Percentiles rank a stretch among this genome's conserved stretches.
These are phyloP conservation scores for Malbranchea zuffiana DNA, from an alignment of 2,329 filamentous ascomycete species.

Conservation along the genomic window DNA sequence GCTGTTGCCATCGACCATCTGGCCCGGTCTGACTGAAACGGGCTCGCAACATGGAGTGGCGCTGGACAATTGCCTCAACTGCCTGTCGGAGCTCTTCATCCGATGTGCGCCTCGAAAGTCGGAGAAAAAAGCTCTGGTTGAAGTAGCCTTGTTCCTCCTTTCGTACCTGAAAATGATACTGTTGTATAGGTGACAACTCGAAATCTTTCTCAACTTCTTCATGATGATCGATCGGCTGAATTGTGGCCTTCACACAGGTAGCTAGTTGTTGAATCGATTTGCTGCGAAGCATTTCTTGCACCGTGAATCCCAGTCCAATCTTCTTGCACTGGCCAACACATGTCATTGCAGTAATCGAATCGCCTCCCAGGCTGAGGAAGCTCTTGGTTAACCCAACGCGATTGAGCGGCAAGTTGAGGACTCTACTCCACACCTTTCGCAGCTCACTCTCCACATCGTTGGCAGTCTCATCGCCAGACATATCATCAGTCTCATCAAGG, in stretches of 20 bases:
- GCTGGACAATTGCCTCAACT: constrained; percentile 14
- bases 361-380: constrained; percentile 39
- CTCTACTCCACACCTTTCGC: constrained; percentile 28
- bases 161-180: constrained; percentile 15
- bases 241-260: constrained; percentile 22
- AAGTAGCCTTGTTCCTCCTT: constrained; percentile 15
- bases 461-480: constrained; percentile 9
- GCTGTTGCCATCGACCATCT: constrained; percentile 20
- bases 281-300: constrained; percentile 40
- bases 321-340: constrained; percentile 40
- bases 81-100: constrained; percentile 9
- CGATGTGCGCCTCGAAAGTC: constrained; percentile 7
- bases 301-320: constrained; percentile 35
- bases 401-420: constrained; percentile 28
- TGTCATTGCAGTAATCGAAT: constrained; percentile 43
- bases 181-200: constrained; percentile 20
- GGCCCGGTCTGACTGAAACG: constrained; percentile 19
- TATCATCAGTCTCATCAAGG: constrained; percentile 1
- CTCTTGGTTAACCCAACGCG: constrained; percentile 27
- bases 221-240: constrained; percentile 22
- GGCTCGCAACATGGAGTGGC: constrained; percentile 19
- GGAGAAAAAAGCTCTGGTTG: constrained; percentile 20
- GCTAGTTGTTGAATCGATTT: constrained; percentile 36
- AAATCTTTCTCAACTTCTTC: constrained; percentile 15
- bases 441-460: constrained; percentile 23